phyloP scores from a whole-genome alignment of 2,329 filamentous ascomycete genomes.

The Colletotrichum somersetense region DNA sequence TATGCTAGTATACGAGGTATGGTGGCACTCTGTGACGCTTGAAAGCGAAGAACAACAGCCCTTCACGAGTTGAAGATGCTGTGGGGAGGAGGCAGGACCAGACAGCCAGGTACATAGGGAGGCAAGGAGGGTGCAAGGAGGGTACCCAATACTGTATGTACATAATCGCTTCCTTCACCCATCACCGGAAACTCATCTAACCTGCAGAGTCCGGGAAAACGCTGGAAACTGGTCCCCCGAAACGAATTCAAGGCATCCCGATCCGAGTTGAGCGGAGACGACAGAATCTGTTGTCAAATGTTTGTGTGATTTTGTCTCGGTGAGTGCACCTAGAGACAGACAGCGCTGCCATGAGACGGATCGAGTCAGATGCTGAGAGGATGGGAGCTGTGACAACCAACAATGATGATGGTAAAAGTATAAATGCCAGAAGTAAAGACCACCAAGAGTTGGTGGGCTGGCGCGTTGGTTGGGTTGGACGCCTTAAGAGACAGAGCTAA shows the following conservation, averaged over 20 bases:
- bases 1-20: not conserved
- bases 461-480: not conserved
- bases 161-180: not conserved
- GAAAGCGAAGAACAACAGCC: not conserved
- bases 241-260: not conserved
- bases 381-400: not conserved
- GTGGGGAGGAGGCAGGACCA: not conserved
- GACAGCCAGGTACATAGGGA: no score
- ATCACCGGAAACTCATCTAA: not conserved
- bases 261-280: not conserved
- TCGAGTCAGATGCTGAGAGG: conserved; percentile 1
- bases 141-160: not conserved
- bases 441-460: not conserved
- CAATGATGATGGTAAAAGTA: conserved; percentile 6
- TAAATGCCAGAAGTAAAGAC: conserved; percentile 1
- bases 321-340: not conserved
- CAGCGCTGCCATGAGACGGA: not conserved
- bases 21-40: no score
- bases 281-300: not conserved
- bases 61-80: not conserved
- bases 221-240: not conserved
- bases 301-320: not conserved
- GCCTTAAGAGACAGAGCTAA: not conserved
- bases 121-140: not conserved
- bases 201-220: not conserved